Evolutionary conservation across 495 filamentous ascomycete genomes (phyloP).

Genomic region (Aspergillus conjunctus): DNA sequence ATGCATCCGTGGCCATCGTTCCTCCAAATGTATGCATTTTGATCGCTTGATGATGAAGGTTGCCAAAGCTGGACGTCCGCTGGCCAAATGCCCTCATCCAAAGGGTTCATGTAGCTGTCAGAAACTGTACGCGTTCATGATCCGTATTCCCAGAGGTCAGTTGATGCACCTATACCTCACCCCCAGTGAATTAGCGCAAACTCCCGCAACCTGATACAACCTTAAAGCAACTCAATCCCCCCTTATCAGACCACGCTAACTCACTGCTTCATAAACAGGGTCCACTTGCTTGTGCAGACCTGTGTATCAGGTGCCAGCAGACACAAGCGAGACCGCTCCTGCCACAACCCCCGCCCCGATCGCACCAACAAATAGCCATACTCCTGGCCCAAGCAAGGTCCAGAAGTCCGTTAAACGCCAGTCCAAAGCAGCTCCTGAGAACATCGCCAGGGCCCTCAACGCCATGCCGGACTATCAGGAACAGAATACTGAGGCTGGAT

Average conservation of each 20-base stretch:
- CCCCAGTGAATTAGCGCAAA: background rate
- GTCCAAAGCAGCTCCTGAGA: conserved; percentile 31
- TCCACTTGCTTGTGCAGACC: conserved; percentile 46
- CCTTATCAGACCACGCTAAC: background rate
- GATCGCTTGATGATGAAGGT: conserved; percentile 76
- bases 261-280: conserved; percentile 25
- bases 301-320: conserved; percentile 41
- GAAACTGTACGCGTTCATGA: conserved; percentile 53
- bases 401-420: conserved; percentile 34
- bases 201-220: background rate
- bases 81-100: conserved; percentile 75
- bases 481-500: conserved; percentile 25
- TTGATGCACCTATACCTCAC: background rate
- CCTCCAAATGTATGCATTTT: conserved; percentile 78
- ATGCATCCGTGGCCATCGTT: conserved; percentile 84
- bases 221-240: too few species aligned
- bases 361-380: conserved; percentile 18
- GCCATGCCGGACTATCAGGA: conserved; percentile 25
- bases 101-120: conserved; percentile 61
- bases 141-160: conserved; percentile 52
- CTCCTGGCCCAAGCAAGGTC: conserved; percentile 27
- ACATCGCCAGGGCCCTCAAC: conserved; percentile 33
- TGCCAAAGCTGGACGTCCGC: conserved; percentile 76
- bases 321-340: conserved; percentile 21
- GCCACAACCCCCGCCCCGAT: conserved; percentile 17